Conservation (phyloP, 371 early-diverging fungal genomes). For the Blakeslea trispora region DNA sequence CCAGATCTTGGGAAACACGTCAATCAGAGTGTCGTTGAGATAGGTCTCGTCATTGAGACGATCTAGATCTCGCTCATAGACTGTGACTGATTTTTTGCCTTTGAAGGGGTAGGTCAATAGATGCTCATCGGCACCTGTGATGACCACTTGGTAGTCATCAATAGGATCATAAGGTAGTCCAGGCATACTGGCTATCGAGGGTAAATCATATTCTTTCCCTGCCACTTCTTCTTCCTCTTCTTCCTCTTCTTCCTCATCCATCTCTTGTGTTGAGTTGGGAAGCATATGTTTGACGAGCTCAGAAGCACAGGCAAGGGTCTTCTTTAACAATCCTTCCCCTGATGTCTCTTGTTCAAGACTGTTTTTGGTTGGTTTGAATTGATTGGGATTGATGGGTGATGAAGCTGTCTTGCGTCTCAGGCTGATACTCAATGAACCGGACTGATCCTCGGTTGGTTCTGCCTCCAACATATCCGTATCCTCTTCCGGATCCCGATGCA, state of each 20-base stretch:
- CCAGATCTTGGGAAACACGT: constrained; percentile 26
- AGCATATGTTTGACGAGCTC: not conserved
- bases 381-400: not conserved
- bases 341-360: not conserved
- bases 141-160: constrained; percentile 8
- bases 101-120: constrained; percentile 18
- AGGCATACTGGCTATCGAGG: not conserved
- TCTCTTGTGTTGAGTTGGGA: not conserved
- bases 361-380: not conserved
- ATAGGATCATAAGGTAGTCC: constrained; percentile 7
- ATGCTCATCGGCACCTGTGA: constrained; percentile 14
- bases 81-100: constrained; percentile 6
- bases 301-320: not conserved
- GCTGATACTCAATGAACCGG: no score
- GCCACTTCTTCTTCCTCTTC: no score
- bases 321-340: not conserved
- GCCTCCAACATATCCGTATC: no score
- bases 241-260: no score
- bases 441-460: no score
- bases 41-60: constrained; percentile 14
- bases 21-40: constrained; percentile 25
- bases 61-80: constrained; percentile 12
- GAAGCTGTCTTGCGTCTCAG: not conserved
- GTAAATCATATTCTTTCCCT: not conserved
- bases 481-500: not conserved